Evolutionary conservation across 192 early-diverging fungal genomes (phyloP), one percentile per base, ranked within the genome.

Genomic region (Neocallimastix lanati): DNA sequence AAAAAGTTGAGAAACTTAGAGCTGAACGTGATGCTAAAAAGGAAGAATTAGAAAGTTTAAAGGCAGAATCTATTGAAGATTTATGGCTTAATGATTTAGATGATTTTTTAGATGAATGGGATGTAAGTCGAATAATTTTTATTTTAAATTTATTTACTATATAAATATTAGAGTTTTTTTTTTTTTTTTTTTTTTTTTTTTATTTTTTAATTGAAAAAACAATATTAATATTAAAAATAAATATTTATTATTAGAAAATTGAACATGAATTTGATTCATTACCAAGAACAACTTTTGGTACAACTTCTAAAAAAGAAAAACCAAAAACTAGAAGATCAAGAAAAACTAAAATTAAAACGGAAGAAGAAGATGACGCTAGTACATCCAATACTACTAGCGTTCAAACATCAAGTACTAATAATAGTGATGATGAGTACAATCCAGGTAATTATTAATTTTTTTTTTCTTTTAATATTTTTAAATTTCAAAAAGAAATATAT

Each of bases 21-120:
- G 90, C 90, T 77, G 89, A 97, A 78, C 88, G 88, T 79, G 83
- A 88, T 37, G 81, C 81, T 21, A 95, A 95, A 79, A 84, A 91
- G 80, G 77, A 81, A 15, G 91, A 95, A 84, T 87, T 98, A 21
- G 87, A 90, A 28, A 81, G 84, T 4, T 80, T 96, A 79, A 83
- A 91, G 12, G 84, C 84, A 2, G 90, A 88, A 78, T 85, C 93
- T 15, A 89, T 94, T 1, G 83, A 88, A 30, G 90, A 93, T 79
- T 85, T 98, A 76, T 99, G 97, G 97, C 85, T 87, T 21, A 81
- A 86, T 29, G 97, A 99, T 82, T 82, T 99, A 77, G 91, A 95
- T n/a, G 86, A 82, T n/a, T 93, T 98, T 76, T 81, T 94, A 50
- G 87, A 81, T n/a, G 85, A 90, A 81, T 99, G 96, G 96, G 85